phyloP scores from a whole-genome alignment of 768 basidiomycete genomes.

The Auricularia heimuer region DNA sequence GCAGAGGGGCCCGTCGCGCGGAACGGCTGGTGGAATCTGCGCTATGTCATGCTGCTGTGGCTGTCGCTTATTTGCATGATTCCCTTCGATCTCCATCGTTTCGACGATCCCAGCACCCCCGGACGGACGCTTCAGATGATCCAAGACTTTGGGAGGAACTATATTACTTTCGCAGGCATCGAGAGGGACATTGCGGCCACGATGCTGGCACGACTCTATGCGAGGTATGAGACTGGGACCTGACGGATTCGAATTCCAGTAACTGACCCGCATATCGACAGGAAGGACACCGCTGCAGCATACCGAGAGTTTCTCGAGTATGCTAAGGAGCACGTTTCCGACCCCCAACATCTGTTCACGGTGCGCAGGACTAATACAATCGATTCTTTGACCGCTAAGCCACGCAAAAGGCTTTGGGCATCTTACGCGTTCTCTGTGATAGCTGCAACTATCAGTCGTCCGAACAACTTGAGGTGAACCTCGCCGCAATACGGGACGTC shows the following conservation, averaged over 20 bases:
- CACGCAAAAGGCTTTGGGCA: slow-evolving; percentile 47
- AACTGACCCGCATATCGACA: slow-evolving; percentile 17
- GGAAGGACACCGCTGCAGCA: slow-evolving; percentile 46
- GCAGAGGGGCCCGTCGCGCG: slow-evolving; percentile 32
- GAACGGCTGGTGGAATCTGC: slow-evolving; percentile 60
- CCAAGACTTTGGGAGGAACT: slow-evolving; percentile 46
- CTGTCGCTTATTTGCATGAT: slow-evolving; percentile 89
- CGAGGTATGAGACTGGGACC: slow-evolving; percentile 41
- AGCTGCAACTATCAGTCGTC: slow-evolving; percentile 54
- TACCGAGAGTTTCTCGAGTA: slow-evolving; percentile 46
- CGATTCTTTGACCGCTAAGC: not conserved
- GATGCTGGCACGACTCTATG: slow-evolving; percentile 72
- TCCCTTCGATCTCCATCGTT: slow-evolving; percentile 83
- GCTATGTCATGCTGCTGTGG: slow-evolving; percentile 83
- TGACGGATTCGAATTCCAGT: slow-evolving; percentile 8
- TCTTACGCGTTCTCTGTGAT: slow-evolving; percentile 61
- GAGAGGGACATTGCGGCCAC: slow-evolving; percentile 78
- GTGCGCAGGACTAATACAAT: slow-evolving; percentile 26
- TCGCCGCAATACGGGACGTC: slow-evolving; percentile 35
- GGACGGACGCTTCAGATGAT: slow-evolving; percentile 48
- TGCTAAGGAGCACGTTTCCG: slow-evolving; percentile 30
- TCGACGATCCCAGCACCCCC: slow-evolving; percentile 50
- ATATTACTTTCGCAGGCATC: slow-evolving; percentile 61
- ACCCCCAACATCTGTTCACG: slow-evolving; percentile 36
- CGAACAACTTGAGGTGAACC: slow-evolving; percentile 38